Percentiles rank a stretch among this genome's conserved stretches.
These are phyloP conservation scores for Kuraishia capsulata DNA, from an alignment of 805 yeast species.

Conservation along the genomic window DNA sequence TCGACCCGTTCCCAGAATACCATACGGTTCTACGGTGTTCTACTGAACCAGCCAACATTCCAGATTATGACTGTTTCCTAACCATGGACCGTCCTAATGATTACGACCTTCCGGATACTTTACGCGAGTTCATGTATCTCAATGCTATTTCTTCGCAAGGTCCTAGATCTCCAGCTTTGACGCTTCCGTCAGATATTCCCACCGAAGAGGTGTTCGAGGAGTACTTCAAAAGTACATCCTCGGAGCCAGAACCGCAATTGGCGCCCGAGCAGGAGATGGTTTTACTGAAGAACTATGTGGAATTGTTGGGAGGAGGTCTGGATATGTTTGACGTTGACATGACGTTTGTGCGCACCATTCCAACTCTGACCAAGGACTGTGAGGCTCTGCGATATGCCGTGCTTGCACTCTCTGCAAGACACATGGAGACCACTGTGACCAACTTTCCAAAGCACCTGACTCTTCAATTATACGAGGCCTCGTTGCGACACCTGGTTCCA, in stretches of 20 bases:
- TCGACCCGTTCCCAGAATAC: conserved; percentile 4
- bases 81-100: conserved; percentile 3
- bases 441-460: conserved; percentile 15
- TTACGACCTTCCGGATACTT: conserved; percentile 23
- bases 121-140: conserved; percentile 30
- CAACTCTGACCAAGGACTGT: conserved; percentile 28
- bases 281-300: conserved; percentile 23
- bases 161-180: conserved; percentile 5
- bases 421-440: conserved; percentile 13
- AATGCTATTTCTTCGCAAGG: conserved; percentile 17
- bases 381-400: conserved; percentile 16
- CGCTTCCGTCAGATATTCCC: conserved; percentile 8
- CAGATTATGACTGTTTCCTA: conserved; percentile 3
- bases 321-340: conserved; percentile 24
- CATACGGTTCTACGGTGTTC: conserved; percentile 5
- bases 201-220: conserved; percentile 15
- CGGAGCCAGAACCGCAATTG: conserved; percentile 11
- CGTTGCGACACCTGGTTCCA: conserved; percentile 23
- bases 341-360: conserved; percentile 23
- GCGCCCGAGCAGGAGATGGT: conserved; percentile 23
- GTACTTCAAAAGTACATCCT: conserved; percentile 16
- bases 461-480: conserved; percentile 16
- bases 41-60: conserved; percentile 7
- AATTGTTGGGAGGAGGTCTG: conserved; percentile 27
- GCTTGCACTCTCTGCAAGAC: conserved; percentile 20